Base-by-base conservation (phyloP, 805 yeast genomes). In the Yamadazyma kitorensis region DNA sequence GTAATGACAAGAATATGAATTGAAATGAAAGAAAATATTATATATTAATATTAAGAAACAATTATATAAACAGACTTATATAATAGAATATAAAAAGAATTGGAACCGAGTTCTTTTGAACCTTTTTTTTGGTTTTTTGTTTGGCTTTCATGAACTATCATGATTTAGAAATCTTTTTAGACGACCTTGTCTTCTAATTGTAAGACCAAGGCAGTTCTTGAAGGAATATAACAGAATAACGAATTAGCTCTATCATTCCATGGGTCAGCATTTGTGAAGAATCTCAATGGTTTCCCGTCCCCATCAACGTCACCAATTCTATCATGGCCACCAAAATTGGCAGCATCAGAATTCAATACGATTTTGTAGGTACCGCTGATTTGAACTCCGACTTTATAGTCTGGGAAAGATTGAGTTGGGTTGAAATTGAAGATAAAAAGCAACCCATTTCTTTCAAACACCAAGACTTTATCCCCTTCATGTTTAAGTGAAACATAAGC, bases 371-470 rank as follows among this genome's bases (percentile, higher is more conserved):
- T 67, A 6, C 98, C 98, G 0, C 91, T 70, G 9, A 50, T 63
- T 17, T 91, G 88, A 14, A 86, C 86, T n/a, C 98, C 98, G 30
- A 91, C 70, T 54, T 95, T 77, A 64, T 89, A 91, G 60, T 87
- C 96, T 2, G 86, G 68, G 59, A 69, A 91, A 2, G 95, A 84
- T 36, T 86, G 66, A 0, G 83, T 74, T 20, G 95, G 95, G 59
- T 91, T 86, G 72, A 93, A 86, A 60, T 93, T 91, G 71, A 89
- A 88, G 19, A 89, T 70, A 51, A 91, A 93, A 32, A 93, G 52
- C 20, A 86, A 70, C 0, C 89, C 93, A 35, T 82, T 86, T 47
- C 97, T 77, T 60, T 91, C 98, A 61, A 79, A 93, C 0, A 78
- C 96, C 36, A 93, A 59, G 34, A 91, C 82, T 60, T 91, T 91